Percentiles rank a stretch among this genome's conserved stretches.
Evolutionary conservation across 768 basidiomycete species (phyloP).

Genomic region (Boletellus ananiceps): DNA sequence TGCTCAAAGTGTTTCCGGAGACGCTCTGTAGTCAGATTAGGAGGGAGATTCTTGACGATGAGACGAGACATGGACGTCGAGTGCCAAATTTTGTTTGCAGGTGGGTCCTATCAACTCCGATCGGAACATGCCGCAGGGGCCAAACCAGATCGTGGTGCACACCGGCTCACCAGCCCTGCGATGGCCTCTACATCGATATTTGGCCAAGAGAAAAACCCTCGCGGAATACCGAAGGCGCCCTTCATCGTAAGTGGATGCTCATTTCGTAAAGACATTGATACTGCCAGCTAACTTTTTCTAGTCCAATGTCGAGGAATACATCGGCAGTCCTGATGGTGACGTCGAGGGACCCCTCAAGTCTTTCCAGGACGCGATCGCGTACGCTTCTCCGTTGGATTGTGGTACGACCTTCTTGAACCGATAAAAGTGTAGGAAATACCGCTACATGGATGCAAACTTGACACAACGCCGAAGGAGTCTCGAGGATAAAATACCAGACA

Average conservation of each 20-base stretch:
- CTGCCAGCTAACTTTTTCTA: constrained; percentile 29
- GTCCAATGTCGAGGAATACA: constrained; percentile 84
- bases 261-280: background rate
- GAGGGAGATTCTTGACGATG: constrained; percentile 77
- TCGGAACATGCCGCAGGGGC: constrained; percentile 20
- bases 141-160: no score
- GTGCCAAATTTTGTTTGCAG: background rate
- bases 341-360: constrained; percentile 72
- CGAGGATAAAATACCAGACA: constrained; percentile 95
- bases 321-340: constrained; percentile 73
- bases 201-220: constrained; percentile 62
- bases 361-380: constrained; percentile 95
- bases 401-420: constrained; percentile 13
- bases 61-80: constrained; percentile 69
- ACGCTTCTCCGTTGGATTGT: constrained; percentile 31
- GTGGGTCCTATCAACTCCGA: constrained; percentile 10
- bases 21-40: constrained; percentile 57
- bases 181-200: constrained; percentile 31
- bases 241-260: constrained; percentile 69
- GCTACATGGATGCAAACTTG: constrained; percentile 92
- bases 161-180: background rate
- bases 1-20: constrained; percentile 68
- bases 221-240: constrained; percentile 93
- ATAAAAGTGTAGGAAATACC: constrained; percentile 78
- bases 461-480: constrained; percentile 72